Evolutionary conservation across 129 eudicot genomes (phyloP).

Genomic region (Centrapalus pauciflorus): DNA sequence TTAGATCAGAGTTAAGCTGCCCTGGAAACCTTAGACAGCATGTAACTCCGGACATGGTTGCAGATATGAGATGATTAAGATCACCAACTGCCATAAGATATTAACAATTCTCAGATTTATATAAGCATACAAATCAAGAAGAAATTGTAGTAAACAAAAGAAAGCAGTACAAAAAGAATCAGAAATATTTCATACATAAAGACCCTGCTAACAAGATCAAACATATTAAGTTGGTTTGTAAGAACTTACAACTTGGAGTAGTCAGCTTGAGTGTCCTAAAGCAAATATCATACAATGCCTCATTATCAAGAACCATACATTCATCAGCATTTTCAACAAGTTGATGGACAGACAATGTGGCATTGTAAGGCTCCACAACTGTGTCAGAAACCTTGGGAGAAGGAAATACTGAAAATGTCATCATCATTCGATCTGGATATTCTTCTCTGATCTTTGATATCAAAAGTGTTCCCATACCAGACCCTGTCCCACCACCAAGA

Average conservation of each 20-base stretch:
- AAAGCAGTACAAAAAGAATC: too few species aligned
- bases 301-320: constrained; percentile 70
- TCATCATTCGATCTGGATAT: constrained; percentile 56
- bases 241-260: constrained; percentile 69
- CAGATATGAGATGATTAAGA: constrained; percentile 66
- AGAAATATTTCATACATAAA: too few species aligned
- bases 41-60: constrained; percentile 84
- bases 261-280: constrained; percentile 71
- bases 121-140: background rate
- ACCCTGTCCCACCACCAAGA: constrained; percentile 59
- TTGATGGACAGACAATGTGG: constrained; percentile 73
- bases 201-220: too few species aligned
- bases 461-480: constrained; percentile 59
- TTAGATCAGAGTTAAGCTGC: constrained; percentile 65
- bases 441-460: constrained; percentile 55
- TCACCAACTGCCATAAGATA: constrained; percentile 56
- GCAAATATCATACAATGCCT: too few species aligned
- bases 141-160: too few species aligned
- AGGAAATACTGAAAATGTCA: constrained; percentile 56
- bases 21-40: constrained; percentile 82
- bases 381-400: constrained; percentile 58
- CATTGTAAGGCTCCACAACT: constrained; percentile 85
- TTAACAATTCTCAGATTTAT: background rate
- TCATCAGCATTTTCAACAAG: constrained; percentile 87
- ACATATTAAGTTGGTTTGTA: background rate